Evolutionary conservation across 2,329 filamentous ascomycete species (phyloP).

Genomic region (Cercospora brassicicola): DNA sequence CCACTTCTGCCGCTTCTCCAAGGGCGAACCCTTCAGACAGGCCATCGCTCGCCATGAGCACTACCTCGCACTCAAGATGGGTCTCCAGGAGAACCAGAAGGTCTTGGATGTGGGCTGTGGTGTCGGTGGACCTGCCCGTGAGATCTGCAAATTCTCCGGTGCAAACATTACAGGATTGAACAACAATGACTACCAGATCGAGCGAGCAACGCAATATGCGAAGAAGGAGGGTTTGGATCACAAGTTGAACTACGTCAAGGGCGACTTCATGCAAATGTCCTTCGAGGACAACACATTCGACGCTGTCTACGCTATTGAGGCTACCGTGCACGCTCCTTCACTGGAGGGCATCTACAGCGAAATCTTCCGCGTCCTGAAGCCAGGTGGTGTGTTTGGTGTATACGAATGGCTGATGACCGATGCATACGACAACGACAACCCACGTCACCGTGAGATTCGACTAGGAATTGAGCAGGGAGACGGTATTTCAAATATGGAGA

Average conservation of each 20-base stretch:
- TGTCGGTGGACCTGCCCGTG: constrained; percentile 89
- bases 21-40: constrained; percentile 82
- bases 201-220: constrained; percentile 85
- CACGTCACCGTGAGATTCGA: constrained; percentile 83
- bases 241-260: constrained; percentile 86
- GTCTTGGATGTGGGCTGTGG: constrained; percentile 96
- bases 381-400: constrained; percentile 90
- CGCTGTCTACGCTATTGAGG: constrained; percentile 95
- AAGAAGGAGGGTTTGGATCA: constrained; percentile 74
- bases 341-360: constrained; percentile 91
- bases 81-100: constrained; percentile 79
- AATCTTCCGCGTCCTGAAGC: constrained; percentile 93
- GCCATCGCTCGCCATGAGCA: constrained; percentile 96
- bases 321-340: constrained; percentile 88
- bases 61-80: constrained; percentile 88
- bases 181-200: constrained; percentile 99
- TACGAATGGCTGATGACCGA: constrained; percentile 99
- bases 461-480: constrained; percentile 94
- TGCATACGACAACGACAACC: constrained; percentile 83
- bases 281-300: constrained; percentile 93
- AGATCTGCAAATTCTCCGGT: constrained; percentile 94
- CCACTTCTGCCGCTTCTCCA: constrained; percentile 93
- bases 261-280: constrained; percentile 98
- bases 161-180: constrained; percentile 88
- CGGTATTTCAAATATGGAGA: constrained; percentile 97